Percentiles rank a stretch among this genome's conserved stretches.
Evolutionary conservation across 2,329 filamentous ascomycete species (phyloP).

Genomic region (Zelopaecilomyces penicillatus): DNA sequence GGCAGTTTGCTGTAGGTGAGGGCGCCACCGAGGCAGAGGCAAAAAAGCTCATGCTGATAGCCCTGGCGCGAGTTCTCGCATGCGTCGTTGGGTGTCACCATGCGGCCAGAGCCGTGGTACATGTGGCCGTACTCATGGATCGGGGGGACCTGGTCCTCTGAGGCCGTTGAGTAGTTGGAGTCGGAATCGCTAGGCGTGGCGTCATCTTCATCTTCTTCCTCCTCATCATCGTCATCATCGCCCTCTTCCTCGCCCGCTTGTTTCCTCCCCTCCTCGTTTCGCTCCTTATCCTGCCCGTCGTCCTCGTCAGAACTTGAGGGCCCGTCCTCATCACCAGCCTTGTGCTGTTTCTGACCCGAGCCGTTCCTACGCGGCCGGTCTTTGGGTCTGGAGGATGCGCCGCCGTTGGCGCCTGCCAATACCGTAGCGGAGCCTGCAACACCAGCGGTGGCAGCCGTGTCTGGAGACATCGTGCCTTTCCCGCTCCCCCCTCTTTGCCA

Average conservation of each 20-base stretch:
- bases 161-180: slow-evolving; percentile 28
- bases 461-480: not conserved
- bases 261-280: not conserved
- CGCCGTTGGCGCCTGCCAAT: too few relatives aligned
- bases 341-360: not conserved
- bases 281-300: not conserved
- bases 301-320: not conserved
- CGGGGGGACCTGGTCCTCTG: slow-evolving; percentile 23
- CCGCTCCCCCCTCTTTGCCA: not conserved
- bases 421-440: too few relatives aligned
- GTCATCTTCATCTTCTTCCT: slow-evolving; percentile 15
- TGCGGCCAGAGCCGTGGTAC: slow-evolving; percentile 27
- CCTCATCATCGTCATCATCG: slow-evolving; percentile 15
- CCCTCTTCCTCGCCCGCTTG: not conserved
- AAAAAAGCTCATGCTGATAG: slow-evolving; percentile 27
- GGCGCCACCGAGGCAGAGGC: slow-evolving; percentile 23
- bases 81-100: slow-evolving; percentile 26
- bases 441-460: too few relatives aligned
- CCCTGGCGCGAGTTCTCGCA: slow-evolving; percentile 23
- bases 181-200: slow-evolving; percentile 17
- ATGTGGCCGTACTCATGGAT: slow-evolving; percentile 26
- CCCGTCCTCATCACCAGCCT: not conserved
- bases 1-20: slow-evolving; percentile 24
- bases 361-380: not conserved
- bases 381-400: too few relatives aligned